Percentiles rank a stretch among this genome's conserved stretches.
These are phyloP conservation scores for Aegilops sharonensis DNA, from an alignment of 176 grass and related monocot species.

Conservation along the genomic window DNA sequence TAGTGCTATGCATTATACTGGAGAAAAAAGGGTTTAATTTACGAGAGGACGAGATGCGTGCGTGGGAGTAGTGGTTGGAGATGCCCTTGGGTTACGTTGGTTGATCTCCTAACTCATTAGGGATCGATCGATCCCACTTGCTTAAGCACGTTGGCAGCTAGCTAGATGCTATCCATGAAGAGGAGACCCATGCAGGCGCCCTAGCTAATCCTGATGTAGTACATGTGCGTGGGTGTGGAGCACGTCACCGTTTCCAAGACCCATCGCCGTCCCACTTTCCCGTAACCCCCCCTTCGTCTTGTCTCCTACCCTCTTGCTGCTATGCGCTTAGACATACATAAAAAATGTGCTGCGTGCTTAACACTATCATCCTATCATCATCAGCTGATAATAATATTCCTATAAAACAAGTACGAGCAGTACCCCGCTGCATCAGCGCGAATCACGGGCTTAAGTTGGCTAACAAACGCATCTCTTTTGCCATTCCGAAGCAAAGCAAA, in stretches of 20 bases:
- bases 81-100: not conserved
- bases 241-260: conserved; percentile 17
- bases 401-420: not conserved
- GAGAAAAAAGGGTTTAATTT: too few species aligned
- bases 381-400: not conserved
- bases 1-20: too few species aligned
- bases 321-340: not conserved
- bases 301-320: too few species aligned
- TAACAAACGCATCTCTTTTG: not conserved
- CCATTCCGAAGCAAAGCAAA: not conserved
- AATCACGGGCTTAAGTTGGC: not conserved
- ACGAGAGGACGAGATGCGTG: too few species aligned
- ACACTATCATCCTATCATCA: not conserved
- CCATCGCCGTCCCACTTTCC: not conserved
- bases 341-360: not conserved
- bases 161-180: too few species aligned
- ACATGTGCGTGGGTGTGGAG: too few species aligned
- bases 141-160: not conserved
- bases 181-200: too few species aligned
- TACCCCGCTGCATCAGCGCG: not conserved
- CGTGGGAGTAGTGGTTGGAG: not conserved
- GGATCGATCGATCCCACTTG: not conserved
- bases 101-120: not conserved
- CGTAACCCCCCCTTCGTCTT: not conserved
- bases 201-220: too few species aligned